Conservation (phyloP, 2,329 filamentous ascomycete genomes). For the Emergomyces africanus region DNA sequence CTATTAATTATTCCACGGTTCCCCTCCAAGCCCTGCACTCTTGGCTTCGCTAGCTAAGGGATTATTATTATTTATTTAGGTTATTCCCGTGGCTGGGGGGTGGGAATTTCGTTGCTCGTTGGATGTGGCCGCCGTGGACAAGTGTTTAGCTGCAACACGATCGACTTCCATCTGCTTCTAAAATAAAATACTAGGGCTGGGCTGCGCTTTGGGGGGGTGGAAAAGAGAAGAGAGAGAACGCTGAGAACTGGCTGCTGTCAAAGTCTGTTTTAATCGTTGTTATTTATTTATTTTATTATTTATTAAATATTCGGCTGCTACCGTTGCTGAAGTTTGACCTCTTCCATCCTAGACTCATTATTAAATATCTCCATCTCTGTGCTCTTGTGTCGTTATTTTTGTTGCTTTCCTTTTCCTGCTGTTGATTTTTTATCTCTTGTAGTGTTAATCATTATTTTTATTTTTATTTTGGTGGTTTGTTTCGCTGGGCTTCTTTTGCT, state of each 20-base stretch:
- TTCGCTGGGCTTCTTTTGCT: conserved; percentile 6
- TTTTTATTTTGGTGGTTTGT: conserved; percentile 8
- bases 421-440: conserved; percentile 1
- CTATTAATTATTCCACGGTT: too few species aligned
- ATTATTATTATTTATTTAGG: not conserved
- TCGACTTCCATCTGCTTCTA: not conserved
- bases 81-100: not conserved
- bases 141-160: not conserved
- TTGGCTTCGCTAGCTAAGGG: not conserved
- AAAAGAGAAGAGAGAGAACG: too few species aligned
- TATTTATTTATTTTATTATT: too few species aligned
- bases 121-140: not conserved
- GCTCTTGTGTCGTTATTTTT: not conserved
- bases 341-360: not conserved
- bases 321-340: not conserved
- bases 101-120: not conserved
- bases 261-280: too few species aligned
- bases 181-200: not conserved
- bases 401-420: conserved; percentile 1
- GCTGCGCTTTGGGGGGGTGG: too few species aligned
- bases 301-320: too few species aligned
- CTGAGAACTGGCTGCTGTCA: not conserved
- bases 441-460: too few species aligned
- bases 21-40: not conserved
- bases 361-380: not conserved